phyloP scores from a whole-genome alignment of 371 early-diverging fungal species.

The Mucor irregularis region DNA sequence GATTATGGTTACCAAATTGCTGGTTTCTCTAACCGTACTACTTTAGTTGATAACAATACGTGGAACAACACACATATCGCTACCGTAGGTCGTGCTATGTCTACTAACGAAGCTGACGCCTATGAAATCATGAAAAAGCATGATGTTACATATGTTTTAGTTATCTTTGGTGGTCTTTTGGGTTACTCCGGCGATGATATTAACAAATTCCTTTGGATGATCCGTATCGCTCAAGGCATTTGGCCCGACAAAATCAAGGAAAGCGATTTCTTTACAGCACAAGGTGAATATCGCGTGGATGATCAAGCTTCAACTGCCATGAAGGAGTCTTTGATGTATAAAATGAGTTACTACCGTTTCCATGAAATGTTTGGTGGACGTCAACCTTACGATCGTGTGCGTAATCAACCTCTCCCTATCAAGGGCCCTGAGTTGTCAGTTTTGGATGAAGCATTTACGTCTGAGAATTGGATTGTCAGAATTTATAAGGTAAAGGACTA shows the following conservation, averaged over 20 bases:
- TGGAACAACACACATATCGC: constrained; percentile 99
- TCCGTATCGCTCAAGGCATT: constrained; percentile 95
- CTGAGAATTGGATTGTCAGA: constrained; percentile 95
- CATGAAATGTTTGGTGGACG: constrained; percentile 81
- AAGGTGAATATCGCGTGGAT: constrained; percentile 94
- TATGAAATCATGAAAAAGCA: constrained; percentile 88
- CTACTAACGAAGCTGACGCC: constrained; percentile 87
- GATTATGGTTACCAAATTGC: constrained; percentile 99
- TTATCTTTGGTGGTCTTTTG: constrained; percentile 94
- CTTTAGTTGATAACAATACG: constrained; percentile 99
- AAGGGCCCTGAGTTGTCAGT: constrained; percentile 80
- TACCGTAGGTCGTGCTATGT: constrained; percentile 96
- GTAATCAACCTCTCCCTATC: constrained; percentile 74
- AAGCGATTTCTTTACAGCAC: constrained; percentile 79
- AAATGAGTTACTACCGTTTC: constrained; percentile 95
- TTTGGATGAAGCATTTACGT: constrained; percentile 91
- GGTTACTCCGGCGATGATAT: constrained; percentile 99
- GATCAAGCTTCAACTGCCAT: constrained; percentile 89
- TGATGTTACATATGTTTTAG: constrained; percentile 96
- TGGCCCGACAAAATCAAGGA: constrained; percentile 94
- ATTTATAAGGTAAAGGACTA: constrained; percentile 94
- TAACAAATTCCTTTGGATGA: constrained; percentile 99
- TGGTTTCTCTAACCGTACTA: constrained; percentile 97
- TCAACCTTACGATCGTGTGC: constrained; percentile 84
- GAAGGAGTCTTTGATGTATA: constrained; percentile 93